Conservation (phyloP, 2,329 filamentous ascomycete genomes). For the Graphiopsis chlorocephala region DNA sequence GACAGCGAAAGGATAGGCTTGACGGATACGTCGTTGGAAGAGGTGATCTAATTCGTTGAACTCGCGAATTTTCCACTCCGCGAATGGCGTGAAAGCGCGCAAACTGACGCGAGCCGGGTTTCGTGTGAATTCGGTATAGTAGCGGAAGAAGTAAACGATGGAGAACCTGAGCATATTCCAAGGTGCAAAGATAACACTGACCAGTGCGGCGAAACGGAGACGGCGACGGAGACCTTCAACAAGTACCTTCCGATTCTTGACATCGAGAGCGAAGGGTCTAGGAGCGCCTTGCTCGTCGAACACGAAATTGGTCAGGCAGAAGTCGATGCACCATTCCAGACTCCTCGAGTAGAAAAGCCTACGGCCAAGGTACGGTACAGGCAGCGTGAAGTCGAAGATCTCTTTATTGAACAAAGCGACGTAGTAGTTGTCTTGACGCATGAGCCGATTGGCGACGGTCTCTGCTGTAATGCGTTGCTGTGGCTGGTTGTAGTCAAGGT, state of each 20-base stretch:
- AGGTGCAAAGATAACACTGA: slow-evolving; percentile 83
- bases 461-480: slow-evolving; percentile 90
- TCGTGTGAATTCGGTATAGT: slow-evolving; percentile 96
- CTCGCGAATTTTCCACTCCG: slow-evolving; percentile 97
- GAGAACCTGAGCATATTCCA: slow-evolving; percentile 84
- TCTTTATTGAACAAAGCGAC: slow-evolving; percentile 98
- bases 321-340: slow-evolving; percentile 86
- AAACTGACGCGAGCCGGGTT: slow-evolving; percentile 85
- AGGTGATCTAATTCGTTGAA: slow-evolving; percentile 96
- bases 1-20: slow-evolving; percentile 91
- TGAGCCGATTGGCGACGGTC: slow-evolving; percentile 93
- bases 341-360: slow-evolving; percentile 84
- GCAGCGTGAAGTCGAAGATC: slow-evolving; percentile 79
- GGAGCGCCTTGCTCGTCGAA: slow-evolving; percentile 90
- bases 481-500: slow-evolving; percentile 53
- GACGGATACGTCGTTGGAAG: slow-evolving; percentile 83
- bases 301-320: slow-evolving; percentile 88
- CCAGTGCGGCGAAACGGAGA: slow-evolving; percentile 77
- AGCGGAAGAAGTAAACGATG: slow-evolving; percentile 88
- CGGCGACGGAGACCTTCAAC: slow-evolving; percentile 74
- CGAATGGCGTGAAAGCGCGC: slow-evolving; percentile 85
- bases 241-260: slow-evolving; percentile 73
- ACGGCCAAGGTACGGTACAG: slow-evolving; percentile 76
- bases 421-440: slow-evolving; percentile 95
- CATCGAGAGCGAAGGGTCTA: slow-evolving; percentile 78